Base-by-base conservation (phyloP, 1,139 yeast genomes). In the Zygoascus sp. region DNA sequence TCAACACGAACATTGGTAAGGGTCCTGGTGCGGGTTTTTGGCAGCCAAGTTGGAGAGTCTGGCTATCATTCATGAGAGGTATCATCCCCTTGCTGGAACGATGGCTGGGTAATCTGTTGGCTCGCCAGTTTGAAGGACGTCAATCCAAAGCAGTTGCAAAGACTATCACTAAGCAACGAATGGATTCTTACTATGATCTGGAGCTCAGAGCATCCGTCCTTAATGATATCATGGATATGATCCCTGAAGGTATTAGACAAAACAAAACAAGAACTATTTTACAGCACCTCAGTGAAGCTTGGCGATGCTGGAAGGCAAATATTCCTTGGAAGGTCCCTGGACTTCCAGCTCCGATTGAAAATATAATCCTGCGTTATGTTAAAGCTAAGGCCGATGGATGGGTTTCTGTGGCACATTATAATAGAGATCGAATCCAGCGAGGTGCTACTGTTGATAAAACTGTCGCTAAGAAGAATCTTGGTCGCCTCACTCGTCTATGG, bases 261-360 rank as follows among this genome's bases (percentile, higher is more conserved):
- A 85, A 79, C 56, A 90, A 89, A 61, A 81, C 96, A 1, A 83
- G 86, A 59, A 83, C 95, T 0, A 85, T 94, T 47, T 69, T 94
- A 44, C 97, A 92, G 59, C 99, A 94, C 66, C 72, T 94, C 47
- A 85, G 96, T 61, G 98, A 94, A 64, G 98, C 98, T 0, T 94
- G 99, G 99, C 74, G 98, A 63, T 92, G 98, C 63, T 94, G 98
- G 98, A 94, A 94, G 64, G 98, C 98, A 1, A 90, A 92, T 60
- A 84, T 92, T 51, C 96, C 97, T 1, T 94, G 98, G 98, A 83
- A 88, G 58, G 98, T 92, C 9, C 96, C 97, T 1, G 98, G 98
- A 0, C 72, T 94, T 64, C 98, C 99, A 2, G 83, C 79, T 46
- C 97, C 97, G 0, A 80, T 92, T 32, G 94, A 83, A 57, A 79